Base-by-base conservation (phyloP, 495 filamentous ascomycete species). In the Pyrenopolyporus hunteri region DNA sequence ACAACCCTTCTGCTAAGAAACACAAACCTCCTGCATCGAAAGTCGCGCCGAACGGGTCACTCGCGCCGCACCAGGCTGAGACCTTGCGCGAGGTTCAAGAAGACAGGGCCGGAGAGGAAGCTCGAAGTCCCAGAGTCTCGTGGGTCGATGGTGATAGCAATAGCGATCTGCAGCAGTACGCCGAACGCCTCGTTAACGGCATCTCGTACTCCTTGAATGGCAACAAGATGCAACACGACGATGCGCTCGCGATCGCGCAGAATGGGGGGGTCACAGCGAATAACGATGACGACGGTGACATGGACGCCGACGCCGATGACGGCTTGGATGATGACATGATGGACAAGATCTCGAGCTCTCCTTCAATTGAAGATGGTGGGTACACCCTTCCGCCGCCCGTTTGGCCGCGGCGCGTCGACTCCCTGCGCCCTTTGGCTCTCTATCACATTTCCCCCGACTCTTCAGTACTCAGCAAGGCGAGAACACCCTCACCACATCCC, bases 331-430 rank as follows among this genome's bases (percentile, higher is more conserved):
- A 90, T 63, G 94, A 98, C 70, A 89, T 93, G 79, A 90, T 93
- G 88, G 94, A 97, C 78, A 93, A 93, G 75, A 96, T 98, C 40
- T 97, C 92, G 43, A 97, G 93, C 74, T 97, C 93, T 62, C 94
- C 94, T 59, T 97, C 93, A 50, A 99, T 99, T 73, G 91, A 94
- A 75, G 95, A 99, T 83, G 94, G 94, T 98, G 84, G 79, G 92
- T 92, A 62, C 67, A 57, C 55, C 57, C 66, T 72, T 67, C 66
- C 68, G 48, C 61, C 69, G 48, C 60, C 44, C 57, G 40, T 59
- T 42, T 76, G 73, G 72, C 75, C 78, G 45, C 59, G 59, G 59
- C 71, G 75, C 59, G 69, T 62, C 66, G 73, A 71, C 57, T 77
- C 77, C 67, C 64, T 74, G 64, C 66, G 64, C 56, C 67, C 72